Conservation (phyloP, 208 protist genomes). For the Sergeia podlipaevii region DNA sequence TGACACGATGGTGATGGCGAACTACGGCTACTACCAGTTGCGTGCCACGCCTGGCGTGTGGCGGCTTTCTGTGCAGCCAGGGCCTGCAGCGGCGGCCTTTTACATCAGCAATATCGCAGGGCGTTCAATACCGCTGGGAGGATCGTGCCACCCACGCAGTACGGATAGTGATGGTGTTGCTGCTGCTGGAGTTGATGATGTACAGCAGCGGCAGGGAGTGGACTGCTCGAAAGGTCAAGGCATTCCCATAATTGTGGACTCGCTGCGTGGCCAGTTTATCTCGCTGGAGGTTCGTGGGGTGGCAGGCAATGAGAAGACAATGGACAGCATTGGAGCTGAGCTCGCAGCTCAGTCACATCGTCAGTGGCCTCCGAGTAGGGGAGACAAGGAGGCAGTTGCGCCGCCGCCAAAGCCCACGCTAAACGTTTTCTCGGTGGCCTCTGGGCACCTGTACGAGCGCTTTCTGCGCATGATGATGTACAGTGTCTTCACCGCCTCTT, state of each 20-base stretch:
- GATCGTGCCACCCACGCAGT: conserved; percentile 3
- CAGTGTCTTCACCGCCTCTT: conserved; percentile 91
- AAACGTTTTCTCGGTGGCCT: conserved; percentile 98
- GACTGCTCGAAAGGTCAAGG: conserved; percentile 20
- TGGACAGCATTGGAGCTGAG: neutral
- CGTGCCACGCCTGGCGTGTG: conserved; percentile 89
- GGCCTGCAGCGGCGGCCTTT: conserved; percentile 45
- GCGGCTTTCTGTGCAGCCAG: conserved; percentile 66
- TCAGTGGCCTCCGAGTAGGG: conserved; percentile 29
- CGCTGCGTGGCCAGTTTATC: conserved; percentile 41
- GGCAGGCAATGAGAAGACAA: neutral
- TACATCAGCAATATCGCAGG: conserved; percentile 43
- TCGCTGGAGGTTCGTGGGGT: conserved; percentile 18
- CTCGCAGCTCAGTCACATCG: conserved; percentile 4
- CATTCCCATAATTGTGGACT: conserved; percentile 50
- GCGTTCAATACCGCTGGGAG: neutral
- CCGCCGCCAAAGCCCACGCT: conserved; percentile 83
- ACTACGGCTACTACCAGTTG: conserved; percentile 98
- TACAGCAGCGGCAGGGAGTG: neutral
- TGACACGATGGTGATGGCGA: conserved; percentile 97
- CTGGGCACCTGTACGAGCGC: conserved; percentile 98
- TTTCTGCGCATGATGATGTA: conserved; percentile 99
- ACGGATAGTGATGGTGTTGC: neutral
- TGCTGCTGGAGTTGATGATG: neutral
- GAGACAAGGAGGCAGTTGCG: neutral